Percentiles rank a stretch among this genome's conserved stretches.
phyloP scores from a whole-genome alignment of 176 grass and related monocot species.

The Aegilops sharonensis region DNA sequence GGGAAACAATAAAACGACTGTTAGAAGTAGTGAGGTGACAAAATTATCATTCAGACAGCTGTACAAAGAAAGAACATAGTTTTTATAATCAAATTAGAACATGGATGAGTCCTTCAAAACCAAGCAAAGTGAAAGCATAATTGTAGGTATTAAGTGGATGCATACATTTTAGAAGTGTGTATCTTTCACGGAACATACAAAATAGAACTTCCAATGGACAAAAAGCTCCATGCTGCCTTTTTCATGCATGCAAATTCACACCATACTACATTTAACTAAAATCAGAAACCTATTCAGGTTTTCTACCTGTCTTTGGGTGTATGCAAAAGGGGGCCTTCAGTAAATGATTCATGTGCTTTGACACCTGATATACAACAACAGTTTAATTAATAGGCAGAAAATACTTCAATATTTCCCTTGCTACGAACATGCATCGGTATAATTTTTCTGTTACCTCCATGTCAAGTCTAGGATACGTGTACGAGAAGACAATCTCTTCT shows the following conservation, averaged over 20 bases:
- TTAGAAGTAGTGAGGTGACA: neutral
- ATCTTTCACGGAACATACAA: neutral
- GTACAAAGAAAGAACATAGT: neutral
- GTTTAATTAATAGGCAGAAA: neutral
- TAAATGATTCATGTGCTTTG: slow-evolving; percentile 98
- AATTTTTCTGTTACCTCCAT: slow-evolving; percentile 66
- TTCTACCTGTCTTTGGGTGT: slow-evolving; percentile 87
- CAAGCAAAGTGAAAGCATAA: neutral
- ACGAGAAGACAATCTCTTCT: slow-evolving; percentile 94
- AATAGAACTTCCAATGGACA: slow-evolving; percentile 7
- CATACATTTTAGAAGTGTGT: neutral
- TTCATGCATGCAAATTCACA: neutral
- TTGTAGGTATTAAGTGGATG: neutral
- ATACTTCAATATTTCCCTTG: neutral
- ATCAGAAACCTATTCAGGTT: neutral
- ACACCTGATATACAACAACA: slow-evolving; percentile 54
- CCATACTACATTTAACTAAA: neutral
- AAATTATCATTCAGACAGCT: neutral
- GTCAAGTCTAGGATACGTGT: slow-evolving; percentile 95
- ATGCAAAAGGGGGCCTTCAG: slow-evolving; percentile 95
- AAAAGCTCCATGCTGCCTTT: neutral
- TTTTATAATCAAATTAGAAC: neutral
- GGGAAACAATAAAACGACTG: neutral
- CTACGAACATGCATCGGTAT: slow-evolving; percentile 1
- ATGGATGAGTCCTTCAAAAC: neutral